A percentile compares a stretch with the other conserved stretches of the same genome.
These are phyloP conservation scores for Deinandra increscens DNA, from an alignment of 129 eudicot genomes.

Conservation along the genomic window DNA sequence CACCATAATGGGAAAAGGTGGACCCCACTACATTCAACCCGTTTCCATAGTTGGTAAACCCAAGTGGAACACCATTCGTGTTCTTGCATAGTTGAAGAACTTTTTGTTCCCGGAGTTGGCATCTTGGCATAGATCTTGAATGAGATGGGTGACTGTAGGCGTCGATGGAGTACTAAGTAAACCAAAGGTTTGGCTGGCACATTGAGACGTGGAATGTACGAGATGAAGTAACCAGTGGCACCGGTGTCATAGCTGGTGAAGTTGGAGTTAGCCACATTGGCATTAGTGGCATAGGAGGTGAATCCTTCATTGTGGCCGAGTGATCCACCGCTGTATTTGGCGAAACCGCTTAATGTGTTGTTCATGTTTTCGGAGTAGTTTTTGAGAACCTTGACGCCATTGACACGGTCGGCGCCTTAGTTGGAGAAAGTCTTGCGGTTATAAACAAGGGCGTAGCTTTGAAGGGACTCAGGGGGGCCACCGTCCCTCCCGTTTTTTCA, in stretches of 20 bases:
- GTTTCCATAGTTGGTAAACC: slow-evolving; percentile 52
- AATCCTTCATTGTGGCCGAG: slow-evolving; percentile 59
- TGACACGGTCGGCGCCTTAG: slow-evolving; percentile 46
- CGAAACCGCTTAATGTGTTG: slow-evolving; percentile 56
- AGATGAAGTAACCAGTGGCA: slow-evolving; percentile 58
- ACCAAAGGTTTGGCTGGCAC: slow-evolving; percentile 66
- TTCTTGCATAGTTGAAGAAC: slow-evolving; percentile 60
- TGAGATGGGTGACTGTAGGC: slow-evolving; percentile 43
- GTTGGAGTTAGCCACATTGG: slow-evolving; percentile 61
- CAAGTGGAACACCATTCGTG: slow-evolving; percentile 51
- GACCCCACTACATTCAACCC: slow-evolving; percentile 69
- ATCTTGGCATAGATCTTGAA: slow-evolving; percentile 61
- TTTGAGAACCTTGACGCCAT: slow-evolving; percentile 59
- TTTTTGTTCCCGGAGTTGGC: slow-evolving; percentile 70
- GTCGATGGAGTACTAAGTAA: slow-evolving; percentile 44
- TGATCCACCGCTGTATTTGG: slow-evolving; percentile 58
- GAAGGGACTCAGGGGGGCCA: too few species aligned
- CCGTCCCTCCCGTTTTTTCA: too few species aligned
- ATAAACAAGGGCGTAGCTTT: too few species aligned
- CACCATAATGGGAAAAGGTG: slow-evolving; percentile 56
- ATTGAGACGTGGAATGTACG: slow-evolving; percentile 53
- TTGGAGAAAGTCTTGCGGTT: slow-evolving; percentile 48
- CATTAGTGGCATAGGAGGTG: slow-evolving; percentile 58
- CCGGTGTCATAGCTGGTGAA: slow-evolving; percentile 59
- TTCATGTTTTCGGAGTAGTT: slow-evolving; percentile 69